Conservation (phyloP, 352 stramenopile species). For the Globisporangium cylindrosporum region DNA sequence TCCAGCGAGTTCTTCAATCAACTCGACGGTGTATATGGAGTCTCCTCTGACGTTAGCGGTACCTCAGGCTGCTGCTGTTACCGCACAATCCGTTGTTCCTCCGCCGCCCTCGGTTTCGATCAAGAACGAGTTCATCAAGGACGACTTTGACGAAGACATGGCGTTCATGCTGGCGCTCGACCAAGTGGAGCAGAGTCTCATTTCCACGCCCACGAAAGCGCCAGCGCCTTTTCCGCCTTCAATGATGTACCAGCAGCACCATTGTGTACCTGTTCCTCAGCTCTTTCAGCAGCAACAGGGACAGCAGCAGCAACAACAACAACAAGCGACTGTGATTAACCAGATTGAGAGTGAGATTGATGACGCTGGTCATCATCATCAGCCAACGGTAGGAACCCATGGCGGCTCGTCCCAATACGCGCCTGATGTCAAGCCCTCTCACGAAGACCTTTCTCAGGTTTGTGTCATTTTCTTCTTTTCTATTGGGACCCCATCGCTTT, state of each 20-base stretch:
- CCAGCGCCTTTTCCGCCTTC: background rate
- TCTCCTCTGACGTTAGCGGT: background rate
- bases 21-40: background rate
- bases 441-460: constrained; percentile 2
- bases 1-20: background rate
- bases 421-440: background rate
- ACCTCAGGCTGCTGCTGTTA: background rate
- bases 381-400: background rate
- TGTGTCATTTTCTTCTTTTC: background rate
- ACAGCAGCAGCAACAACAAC: background rate
- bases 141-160: constrained; percentile 65
- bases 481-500: too few species aligned
- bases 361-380: background rate
- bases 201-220: constrained; percentile 23
- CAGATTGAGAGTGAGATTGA: background rate
- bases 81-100: background rate
- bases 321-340: background rate
- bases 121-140: constrained; percentile 55
- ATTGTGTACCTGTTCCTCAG: background rate
- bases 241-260: background rate
- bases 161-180: constrained; percentile 66
- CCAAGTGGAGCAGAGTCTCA: constrained; percentile 53
- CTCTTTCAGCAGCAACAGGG: background rate
- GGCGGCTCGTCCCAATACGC: background rate
- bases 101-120: background rate